These are phyloP conservation scores for Sonneratia caseolaris DNA, from an alignment of 345 rosid genomes.

Conservation along the genomic window DNA sequence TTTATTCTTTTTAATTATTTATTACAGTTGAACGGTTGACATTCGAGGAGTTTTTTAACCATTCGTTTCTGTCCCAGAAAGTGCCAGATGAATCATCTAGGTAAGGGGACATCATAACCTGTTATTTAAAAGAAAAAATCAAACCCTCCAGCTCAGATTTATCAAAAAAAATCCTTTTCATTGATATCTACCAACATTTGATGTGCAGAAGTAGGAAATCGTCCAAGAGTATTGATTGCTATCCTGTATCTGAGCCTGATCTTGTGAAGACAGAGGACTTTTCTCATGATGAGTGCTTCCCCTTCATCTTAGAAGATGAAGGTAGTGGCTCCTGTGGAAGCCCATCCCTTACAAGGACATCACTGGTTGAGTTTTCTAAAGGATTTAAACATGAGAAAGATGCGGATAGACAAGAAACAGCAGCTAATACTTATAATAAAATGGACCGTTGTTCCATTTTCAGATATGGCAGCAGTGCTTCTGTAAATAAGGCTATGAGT, in stretches of 20 bases:
- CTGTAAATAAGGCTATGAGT: slow-evolving; percentile 28
- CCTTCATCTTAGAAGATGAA: slow-evolving; percentile 80
- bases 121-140: not conserved
- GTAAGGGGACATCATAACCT: slow-evolving; percentile 23
- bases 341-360: slow-evolving; percentile 44
- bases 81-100: slow-evolving; percentile 43
- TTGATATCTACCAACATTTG: not conserved
- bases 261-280: slow-evolving; percentile 42
- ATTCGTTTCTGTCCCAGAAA: slow-evolving; percentile 55
- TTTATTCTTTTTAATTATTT: slow-evolving; percentile 6
- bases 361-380: slow-evolving; percentile 37
- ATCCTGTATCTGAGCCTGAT: slow-evolving; percentile 41
- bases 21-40: slow-evolving; percentile 85
- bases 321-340: slow-evolving; percentile 67
- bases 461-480: slow-evolving; percentile 23
- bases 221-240: slow-evolving; percentile 33
- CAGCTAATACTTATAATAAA: slow-evolving; percentile 28
- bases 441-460: slow-evolving; percentile 32
- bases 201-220: slow-evolving; percentile 37
- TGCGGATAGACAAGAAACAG: slow-evolving; percentile 36
- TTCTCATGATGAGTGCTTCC: slow-evolving; percentile 74
- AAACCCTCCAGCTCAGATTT: too few species aligned
- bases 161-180: not conserved
- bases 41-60: slow-evolving; percentile 92
- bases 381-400: slow-evolving; percentile 40